Evolutionary conservation across 1,139 yeast genomes (phyloP), one percentile per base, ranked within the genome.

Genomic region (Kodamaea ohmeri): DNA sequence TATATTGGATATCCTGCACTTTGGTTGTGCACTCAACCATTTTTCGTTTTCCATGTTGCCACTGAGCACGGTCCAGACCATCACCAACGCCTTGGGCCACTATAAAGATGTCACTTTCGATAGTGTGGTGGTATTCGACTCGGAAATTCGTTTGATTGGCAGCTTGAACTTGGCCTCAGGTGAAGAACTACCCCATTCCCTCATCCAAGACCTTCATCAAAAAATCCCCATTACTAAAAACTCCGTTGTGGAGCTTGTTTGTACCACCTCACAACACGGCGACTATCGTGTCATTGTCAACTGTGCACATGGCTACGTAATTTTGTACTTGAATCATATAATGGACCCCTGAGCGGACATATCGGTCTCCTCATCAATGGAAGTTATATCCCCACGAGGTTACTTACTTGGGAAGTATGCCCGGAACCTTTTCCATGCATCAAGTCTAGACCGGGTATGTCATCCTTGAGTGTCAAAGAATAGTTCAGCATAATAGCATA

Each of bases 231-330:
- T 15, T 8, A 12, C 29, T 13, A 28, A 26, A 27, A 31, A 25
- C 35, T 19, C 37, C 22, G 31, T 35, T 14, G n/a, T 34, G 22
- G 28, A 30, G n/a, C 35, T 39, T 24, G 40, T 34, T 14, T 39
- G 35, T 37, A 36, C 37, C 35, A 36, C 40, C 30, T 39, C 39
- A 34, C 40, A 33, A 39, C 39, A 36, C 17, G 22, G 35, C 20
- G 21, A 24, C 25, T 27, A 25, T 20, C 37, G 28, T 16, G 33
- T 39, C 35, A 34, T 36, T 17, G 21, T 34, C 24, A 36, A 39
- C 36, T 14, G 32, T 18, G 14, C 33, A 20, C 34, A 37, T 11
- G 36, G 34, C 32, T 38, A 35, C 38, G 29, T 41, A 26, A 37
- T 41, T 22, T 20, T 38, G 27, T 41, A 41, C 33, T 25, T 40